Conservation (phyloP, 192 early-diverging fungal genomes). For the Linnemannia schmuckeri region DNA sequence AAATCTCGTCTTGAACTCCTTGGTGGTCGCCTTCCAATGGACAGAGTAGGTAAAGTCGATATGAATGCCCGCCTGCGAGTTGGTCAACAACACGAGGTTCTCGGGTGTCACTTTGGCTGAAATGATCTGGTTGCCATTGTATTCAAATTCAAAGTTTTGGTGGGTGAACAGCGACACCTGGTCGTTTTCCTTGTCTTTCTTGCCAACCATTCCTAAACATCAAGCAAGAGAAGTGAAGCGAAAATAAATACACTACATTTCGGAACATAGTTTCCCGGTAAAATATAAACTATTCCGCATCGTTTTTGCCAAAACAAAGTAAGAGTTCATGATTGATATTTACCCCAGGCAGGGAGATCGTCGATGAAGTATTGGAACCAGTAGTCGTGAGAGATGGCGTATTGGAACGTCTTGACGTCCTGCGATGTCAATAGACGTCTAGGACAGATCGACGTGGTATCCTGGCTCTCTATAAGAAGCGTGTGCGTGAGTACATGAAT, state of each 20-base stretch:
- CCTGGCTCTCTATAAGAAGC: slow-evolving; percentile 37
- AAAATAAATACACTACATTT: not conserved
- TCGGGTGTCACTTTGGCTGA: slow-evolving; percentile 58
- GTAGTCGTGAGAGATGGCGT: slow-evolving; percentile 75
- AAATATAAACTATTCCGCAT: not conserved
- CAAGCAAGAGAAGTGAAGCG: not conserved
- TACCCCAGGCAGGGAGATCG: slow-evolving; percentile 49
- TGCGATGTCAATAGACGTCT: slow-evolving; percentile 53
- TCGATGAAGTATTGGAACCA: slow-evolving; percentile 74
- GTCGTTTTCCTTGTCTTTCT: slow-evolving; percentile 39
- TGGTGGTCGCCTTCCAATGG: slow-evolving; percentile 66
- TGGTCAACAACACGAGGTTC: slow-evolving; percentile 50
- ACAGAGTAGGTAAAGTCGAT: slow-evolving; percentile 84
- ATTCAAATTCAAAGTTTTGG: slow-evolving; percentile 69
- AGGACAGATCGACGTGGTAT: slow-evolving; percentile 62
- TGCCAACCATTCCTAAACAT: slow-evolving; percentile 60
- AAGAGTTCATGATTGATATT: not conserved
- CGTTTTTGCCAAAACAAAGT: not conserved
- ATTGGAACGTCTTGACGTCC: slow-evolving; percentile 70
- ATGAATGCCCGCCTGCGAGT: slow-evolving; percentile 26
- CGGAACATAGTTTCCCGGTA: not conserved
- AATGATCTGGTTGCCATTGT: slow-evolving; percentile 76
- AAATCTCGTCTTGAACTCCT: slow-evolving; percentile 73
- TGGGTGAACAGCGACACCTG: slow-evolving; percentile 70
- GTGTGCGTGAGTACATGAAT: not conserved